phyloP scores from a whole-genome alignment of 2,329 filamentous ascomycete genomes.

The Talaromyces albobiverticillius region DNA sequence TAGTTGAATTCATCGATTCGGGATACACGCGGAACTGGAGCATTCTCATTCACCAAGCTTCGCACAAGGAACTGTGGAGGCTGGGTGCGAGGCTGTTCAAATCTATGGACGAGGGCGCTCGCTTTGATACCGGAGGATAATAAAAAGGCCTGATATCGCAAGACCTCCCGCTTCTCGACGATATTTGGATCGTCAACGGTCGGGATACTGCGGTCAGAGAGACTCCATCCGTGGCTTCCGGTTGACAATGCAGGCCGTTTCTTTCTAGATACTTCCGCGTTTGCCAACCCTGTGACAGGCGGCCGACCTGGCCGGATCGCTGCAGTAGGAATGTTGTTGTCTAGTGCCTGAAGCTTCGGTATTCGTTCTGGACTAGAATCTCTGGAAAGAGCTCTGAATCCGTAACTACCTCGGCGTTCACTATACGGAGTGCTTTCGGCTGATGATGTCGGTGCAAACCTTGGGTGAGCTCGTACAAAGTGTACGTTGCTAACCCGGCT shows the following conservation, averaged over 20 bases:
- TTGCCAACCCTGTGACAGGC: slow-evolving; percentile 47
- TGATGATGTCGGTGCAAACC: slow-evolving; percentile 14
- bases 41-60: slow-evolving; percentile 24
- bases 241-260: slow-evolving; percentile 35
- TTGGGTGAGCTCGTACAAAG: slow-evolving; percentile 8
- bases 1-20: slow-evolving; percentile 53
- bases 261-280: slow-evolving; percentile 32
- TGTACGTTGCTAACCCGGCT: slow-evolving; percentile 7
- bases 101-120: slow-evolving; percentile 69
- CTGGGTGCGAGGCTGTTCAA: slow-evolving; percentile 46
- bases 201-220: slow-evolving; percentile 49
- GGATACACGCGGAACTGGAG: slow-evolving; percentile 40
- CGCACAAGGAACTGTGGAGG: slow-evolving; percentile 36
- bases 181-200: slow-evolving; percentile 31
- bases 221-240: slow-evolving; percentile 56
- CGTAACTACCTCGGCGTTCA: slow-evolving; percentile 24
- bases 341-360: slow-evolving; percentile 25
- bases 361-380: slow-evolving; percentile 22
- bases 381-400: slow-evolving; percentile 29
- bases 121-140: slow-evolving; percentile 88
- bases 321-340: slow-evolving; percentile 7
- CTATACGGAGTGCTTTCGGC: slow-evolving; percentile 16
- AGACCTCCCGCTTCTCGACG: slow-evolving; percentile 70
- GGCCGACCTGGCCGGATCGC: slow-evolving; percentile 33
- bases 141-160: slow-evolving; percentile 72